Evolutionary conservation across 192 early-diverging fungal species (phyloP), one percentile per base, ranked within the genome.

Genomic region (Phlyctochytrium arcticum): DNA sequence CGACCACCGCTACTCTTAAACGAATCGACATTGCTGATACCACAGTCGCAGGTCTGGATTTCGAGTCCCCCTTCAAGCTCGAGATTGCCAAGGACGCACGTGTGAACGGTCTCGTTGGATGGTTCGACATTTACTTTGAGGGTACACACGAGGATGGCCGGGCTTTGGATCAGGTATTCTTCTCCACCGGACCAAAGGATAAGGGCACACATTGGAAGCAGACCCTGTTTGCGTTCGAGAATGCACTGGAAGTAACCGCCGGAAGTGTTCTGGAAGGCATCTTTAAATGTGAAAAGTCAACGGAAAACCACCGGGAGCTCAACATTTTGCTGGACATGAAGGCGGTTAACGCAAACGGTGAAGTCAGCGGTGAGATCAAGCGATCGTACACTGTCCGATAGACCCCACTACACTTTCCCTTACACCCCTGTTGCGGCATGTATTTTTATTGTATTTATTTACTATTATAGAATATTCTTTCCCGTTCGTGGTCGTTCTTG

Each of bases 181-280:
- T 92, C 67, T 87, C 86, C 1, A 94, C 90, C 1, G 85, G 87
- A 0, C 90, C 93, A 7, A 74, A 80, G 47, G 85, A 85, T 27
- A 85, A 80, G 57, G 84, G 88, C 34, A 97, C 94, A n/a, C 96
- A 98, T 79, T 98, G 96, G 96, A 96, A 94, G 81, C 94, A 97
- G 75, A 93, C 92, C 0, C 69, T 88, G 17, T 96, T 98, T 76
- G 71, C 86, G 9, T 75, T 94, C 6, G 76, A 81, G 10, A 67
- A 82, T 24, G 79, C 87, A 10, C 60, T 94, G 27, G 65, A 76
- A 6, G 85, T 87, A 6, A 62, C 23, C 33, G 32, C 50, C 15
- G 83, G 81, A 27, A 69, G 79, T 42, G 66, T 71, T 59, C 12
- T 87, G 4, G 59, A 51, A n/a, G 90, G 90, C 9, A 71, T 57